A percentile compares a stretch with the other conserved stretches of the same genome.
Evolutionary conservation across 352 stramenopile species (phyloP).

Genomic region (Pythium utonaiense): DNA sequence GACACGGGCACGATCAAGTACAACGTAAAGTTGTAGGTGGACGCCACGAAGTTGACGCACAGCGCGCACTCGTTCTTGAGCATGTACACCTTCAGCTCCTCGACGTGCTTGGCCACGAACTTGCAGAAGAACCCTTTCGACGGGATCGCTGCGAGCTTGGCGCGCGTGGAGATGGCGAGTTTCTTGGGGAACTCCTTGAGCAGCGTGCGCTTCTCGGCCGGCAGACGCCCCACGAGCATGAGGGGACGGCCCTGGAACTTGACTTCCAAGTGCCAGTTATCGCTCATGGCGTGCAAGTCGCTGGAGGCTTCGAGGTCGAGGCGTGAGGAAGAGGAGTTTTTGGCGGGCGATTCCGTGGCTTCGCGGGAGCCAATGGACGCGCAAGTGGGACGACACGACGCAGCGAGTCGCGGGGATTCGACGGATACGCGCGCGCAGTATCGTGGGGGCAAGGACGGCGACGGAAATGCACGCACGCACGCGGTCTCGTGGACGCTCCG

Average conservation of each 20-base stretch:
- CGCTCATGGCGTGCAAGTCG: slow-evolving; percentile 31
- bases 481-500: not conserved
- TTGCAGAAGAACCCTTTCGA: slow-evolving; percentile 88
- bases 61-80: slow-evolving; percentile 81
- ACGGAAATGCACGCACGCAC: not conserved
- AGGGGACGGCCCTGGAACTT: slow-evolving; percentile 81
- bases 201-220: slow-evolving; percentile 75
- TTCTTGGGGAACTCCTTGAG: slow-evolving; percentile 76
- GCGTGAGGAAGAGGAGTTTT: not conserved
- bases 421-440: not conserved
- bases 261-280: slow-evolving; percentile 84
- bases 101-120: slow-evolving; percentile 81
- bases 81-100: slow-evolving; percentile 88
- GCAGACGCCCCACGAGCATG: slow-evolving; percentile 65
- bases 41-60: slow-evolving; percentile 77
- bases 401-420: not conserved
- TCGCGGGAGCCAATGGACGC: not conserved
- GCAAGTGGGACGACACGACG: slow-evolving; percentile 6
- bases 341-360: slow-evolving; percentile 1
- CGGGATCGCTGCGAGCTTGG: slow-evolving; percentile 76
- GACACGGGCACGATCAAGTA: slow-evolving; percentile 70
- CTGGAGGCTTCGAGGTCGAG: slow-evolving; percentile 8
- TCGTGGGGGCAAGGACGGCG: not conserved
- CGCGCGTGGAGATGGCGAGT: slow-evolving; percentile 69
- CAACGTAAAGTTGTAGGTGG: slow-evolving; percentile 84